Conservation (phyloP, 495 filamentous ascomycete species). For the Neurospora terricola region DNA sequence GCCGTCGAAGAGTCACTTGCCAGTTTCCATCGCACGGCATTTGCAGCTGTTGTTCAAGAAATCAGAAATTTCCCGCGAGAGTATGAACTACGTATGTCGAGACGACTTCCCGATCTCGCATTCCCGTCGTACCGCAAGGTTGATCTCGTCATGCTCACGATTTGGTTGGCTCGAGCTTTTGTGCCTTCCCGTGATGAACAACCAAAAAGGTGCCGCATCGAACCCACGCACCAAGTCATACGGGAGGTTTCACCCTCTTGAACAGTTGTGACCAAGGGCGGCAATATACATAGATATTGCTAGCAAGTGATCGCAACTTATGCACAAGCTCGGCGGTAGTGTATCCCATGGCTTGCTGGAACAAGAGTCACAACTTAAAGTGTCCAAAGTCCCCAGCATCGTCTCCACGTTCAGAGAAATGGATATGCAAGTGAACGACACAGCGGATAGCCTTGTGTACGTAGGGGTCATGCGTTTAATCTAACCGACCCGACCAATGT, state of each 20-base stretch:
- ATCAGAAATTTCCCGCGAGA: slow-evolving; percentile 1
- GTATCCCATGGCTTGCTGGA: neutral
- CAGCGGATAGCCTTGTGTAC: neutral
- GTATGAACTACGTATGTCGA: neutral
- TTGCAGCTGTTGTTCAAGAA: neutral
- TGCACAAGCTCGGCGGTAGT: neutral
- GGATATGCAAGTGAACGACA: neutral
- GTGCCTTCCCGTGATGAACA: neutral
- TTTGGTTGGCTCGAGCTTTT: neutral
- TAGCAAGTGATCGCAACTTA: neutral
- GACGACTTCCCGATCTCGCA: neutral
- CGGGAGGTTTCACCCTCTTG: neutral
- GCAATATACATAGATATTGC: neutral
- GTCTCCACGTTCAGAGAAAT: neutral
- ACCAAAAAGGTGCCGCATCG: neutral
- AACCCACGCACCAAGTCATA: neutral
- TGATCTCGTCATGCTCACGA: neutral
- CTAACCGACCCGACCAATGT: slow-evolving; percentile 4
- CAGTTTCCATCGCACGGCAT: slow-evolving; percentile 3
- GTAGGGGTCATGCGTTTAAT: slow-evolving; percentile 8
- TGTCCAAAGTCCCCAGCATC: neutral
- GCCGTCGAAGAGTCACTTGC: neutral
- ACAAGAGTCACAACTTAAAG: neutral
- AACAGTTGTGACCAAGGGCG: neutral
- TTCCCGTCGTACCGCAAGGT: neutral